phyloP scores from a whole-genome alignment of 352 stramenopile species.

The Pythium volutum region DNA sequence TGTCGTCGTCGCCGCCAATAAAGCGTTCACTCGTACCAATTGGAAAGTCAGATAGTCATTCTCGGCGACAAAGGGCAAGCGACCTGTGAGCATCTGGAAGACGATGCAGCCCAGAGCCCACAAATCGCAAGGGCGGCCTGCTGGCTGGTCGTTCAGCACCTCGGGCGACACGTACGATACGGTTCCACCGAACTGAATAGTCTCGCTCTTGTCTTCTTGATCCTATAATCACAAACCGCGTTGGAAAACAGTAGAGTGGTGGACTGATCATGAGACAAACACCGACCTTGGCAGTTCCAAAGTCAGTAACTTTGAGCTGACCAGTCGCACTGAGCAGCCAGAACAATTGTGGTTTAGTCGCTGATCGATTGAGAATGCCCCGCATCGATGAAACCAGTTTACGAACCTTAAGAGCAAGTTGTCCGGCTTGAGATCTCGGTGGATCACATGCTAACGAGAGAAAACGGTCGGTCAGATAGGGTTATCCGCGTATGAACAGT shows the following conservation, averaged over 20 bases:
- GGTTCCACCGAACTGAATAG: slow-evolving; percentile 85
- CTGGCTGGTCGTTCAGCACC: slow-evolving; percentile 82
- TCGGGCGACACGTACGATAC: slow-evolving; percentile 91
- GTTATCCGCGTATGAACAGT: slow-evolving; percentile 3
- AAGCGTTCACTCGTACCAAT: slow-evolving; percentile 40
- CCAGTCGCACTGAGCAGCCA: slow-evolving; percentile 44
- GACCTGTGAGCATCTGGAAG: slow-evolving; percentile 85
- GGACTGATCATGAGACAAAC: not conserved
- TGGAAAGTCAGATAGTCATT: slow-evolving; percentile 92
- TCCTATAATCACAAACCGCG: slow-evolving; percentile 38
- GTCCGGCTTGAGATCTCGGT: slow-evolving; percentile 95
- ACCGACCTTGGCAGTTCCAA: slow-evolving; percentile 79
- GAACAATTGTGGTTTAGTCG: not conserved
- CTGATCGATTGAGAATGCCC: not conserved
- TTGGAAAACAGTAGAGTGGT: not conserved
- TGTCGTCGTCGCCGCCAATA: not conserved
- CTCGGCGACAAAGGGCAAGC: slow-evolving; percentile 84
- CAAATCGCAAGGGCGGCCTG: slow-evolving; percentile 78
- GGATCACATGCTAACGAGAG: slow-evolving; percentile 87
- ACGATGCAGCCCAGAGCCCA: slow-evolving; percentile 92
- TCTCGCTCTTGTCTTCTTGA: slow-evolving; percentile 48
- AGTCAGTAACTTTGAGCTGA: slow-evolving; percentile 90
- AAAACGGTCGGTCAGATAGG: slow-evolving; percentile 3
- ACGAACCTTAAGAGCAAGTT: slow-evolving; percentile 81
- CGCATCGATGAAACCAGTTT: not conserved